A percentile compares a stretch with the other conserved stretches of the same genome.
phyloP scores from a whole-genome alignment of 192 early-diverging fungal species.

The Phycomyces blakesleeanus region DNA sequence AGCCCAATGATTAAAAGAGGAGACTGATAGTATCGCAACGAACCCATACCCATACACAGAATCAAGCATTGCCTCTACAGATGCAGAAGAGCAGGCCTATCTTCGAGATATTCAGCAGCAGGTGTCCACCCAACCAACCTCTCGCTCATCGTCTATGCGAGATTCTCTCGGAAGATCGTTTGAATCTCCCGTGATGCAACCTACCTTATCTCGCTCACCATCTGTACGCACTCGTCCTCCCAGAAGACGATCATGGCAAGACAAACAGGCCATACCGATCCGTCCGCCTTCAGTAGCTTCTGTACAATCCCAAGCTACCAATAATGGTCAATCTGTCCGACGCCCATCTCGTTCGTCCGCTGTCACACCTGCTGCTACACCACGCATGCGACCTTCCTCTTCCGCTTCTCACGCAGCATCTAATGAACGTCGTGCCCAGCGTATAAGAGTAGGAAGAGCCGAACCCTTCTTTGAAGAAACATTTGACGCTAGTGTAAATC shows the following conservation, averaged over 20 bases:
- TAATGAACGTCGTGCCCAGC: no score
- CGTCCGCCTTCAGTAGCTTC: constrained; percentile 10
- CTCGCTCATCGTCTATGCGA: not conserved
- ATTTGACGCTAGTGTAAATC: constrained; percentile 19
- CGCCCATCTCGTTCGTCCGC: no score
- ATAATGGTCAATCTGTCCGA: no score
- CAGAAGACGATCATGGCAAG: constrained; percentile 10
- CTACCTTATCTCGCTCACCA: not conserved
- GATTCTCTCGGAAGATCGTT: not conserved
- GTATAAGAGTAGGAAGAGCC: no score
- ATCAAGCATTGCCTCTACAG: constrained; percentile 11
- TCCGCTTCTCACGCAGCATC: no score
- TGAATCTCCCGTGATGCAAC: not conserved
- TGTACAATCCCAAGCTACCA: constrained; percentile 3
- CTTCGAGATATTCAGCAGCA: constrained; percentile 21
- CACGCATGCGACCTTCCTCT: not conserved
- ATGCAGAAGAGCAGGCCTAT: constrained; percentile 37
- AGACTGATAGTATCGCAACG: constrained; percentile 1
- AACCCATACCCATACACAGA: not conserved
- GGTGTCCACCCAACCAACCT: not conserved
- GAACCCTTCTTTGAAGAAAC: constrained; percentile 8
- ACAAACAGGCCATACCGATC: not conserved
- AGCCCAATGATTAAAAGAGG: not conserved
- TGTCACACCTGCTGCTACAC: not conserved
- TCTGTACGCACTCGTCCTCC: not conserved